A percentile compares a stretch with the other conserved stretches of the same genome.
phyloP scores from a whole-genome alignment of 176 grass and related monocot species.

The Elymus sibiricus region DNA sequence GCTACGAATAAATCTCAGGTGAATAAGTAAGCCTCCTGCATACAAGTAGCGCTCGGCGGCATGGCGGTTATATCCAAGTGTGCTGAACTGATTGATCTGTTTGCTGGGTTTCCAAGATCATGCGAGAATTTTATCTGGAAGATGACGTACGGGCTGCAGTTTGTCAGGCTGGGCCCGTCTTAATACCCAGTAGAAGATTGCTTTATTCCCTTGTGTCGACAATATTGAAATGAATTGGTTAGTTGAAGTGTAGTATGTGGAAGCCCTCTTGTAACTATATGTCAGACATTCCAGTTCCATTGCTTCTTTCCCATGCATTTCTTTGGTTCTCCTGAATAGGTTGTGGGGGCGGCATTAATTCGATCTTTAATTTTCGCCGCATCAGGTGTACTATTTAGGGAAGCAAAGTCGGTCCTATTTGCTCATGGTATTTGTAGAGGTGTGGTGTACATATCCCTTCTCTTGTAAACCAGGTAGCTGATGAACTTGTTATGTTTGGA shows the following conservation, averaged over 20 bases:
- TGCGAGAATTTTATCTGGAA: not conserved
- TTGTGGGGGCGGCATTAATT: not conserved
- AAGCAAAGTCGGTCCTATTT: no score
- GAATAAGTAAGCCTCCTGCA: conserved; percentile 19
- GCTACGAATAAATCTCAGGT: conserved; percentile 38
- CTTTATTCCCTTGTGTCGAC: not conserved
- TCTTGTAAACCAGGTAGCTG: not conserved
- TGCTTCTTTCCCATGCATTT: not conserved
- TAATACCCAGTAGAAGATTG: not conserved
- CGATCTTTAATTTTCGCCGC: no score
- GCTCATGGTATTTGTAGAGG: not conserved
- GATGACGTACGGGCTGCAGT: not conserved
- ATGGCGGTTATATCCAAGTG: not conserved
- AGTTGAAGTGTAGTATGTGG: not conserved
- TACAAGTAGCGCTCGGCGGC: not conserved
- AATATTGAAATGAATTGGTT: not conserved
- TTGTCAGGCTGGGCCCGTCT: not conserved
- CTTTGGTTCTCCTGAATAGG: not conserved
- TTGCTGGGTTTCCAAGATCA: not conserved
- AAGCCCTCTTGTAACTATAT: not conserved
- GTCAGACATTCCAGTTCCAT: not conserved
- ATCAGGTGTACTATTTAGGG: no score
- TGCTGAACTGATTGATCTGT: not conserved
- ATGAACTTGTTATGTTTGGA: not conserved
- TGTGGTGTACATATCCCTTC: not conserved